Conservation (phyloP, 352 stramenopile species). For the Salisapilia sapeloensis region DNA sequence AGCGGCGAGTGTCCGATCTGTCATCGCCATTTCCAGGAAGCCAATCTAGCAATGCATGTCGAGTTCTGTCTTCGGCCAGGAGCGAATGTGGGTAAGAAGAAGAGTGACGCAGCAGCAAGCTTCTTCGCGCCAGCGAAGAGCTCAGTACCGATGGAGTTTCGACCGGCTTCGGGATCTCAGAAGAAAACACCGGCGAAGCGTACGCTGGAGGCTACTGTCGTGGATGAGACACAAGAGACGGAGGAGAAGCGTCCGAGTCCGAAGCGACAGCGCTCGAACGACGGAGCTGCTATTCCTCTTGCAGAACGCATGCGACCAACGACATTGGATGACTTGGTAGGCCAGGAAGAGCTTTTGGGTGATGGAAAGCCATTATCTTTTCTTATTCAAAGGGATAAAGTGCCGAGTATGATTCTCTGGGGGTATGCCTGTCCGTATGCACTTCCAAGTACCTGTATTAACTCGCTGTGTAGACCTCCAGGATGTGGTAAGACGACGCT, state of each 20-base stretch:
- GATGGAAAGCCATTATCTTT: conserved; percentile 36
- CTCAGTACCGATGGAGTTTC: background rate
- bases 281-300: conserved; percentile 15
- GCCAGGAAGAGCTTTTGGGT: conserved; percentile 44
- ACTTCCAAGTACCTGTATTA: conserved; percentile 1
- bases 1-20: conserved; percentile 63
- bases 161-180: background rate
- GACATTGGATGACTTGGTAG: conserved; percentile 38
- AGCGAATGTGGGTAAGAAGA: background rate
- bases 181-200: conserved; percentile 1
- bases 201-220: background rate
- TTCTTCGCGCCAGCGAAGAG: background rate
- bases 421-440: conserved; percentile 14
- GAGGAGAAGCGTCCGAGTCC: conserved; percentile 9
- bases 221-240: conserved; percentile 3
- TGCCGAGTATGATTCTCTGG: conserved; percentile 80
- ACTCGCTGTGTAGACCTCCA: conserved; percentile 20
- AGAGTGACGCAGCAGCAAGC: background rate
- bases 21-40: conserved; percentile 45
- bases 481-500: conserved; percentile 80
- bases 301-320: conserved; percentile 61
- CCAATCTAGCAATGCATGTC: conserved; percentile 62
- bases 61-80: conserved; percentile 58
- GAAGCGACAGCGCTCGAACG: background rate
- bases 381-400: conserved; percentile 43